Percentiles rank a stretch among this genome's conserved stretches.
Conservation (phyloP, 73 alveolate species). For the Paramecium caudatum region DNA sequence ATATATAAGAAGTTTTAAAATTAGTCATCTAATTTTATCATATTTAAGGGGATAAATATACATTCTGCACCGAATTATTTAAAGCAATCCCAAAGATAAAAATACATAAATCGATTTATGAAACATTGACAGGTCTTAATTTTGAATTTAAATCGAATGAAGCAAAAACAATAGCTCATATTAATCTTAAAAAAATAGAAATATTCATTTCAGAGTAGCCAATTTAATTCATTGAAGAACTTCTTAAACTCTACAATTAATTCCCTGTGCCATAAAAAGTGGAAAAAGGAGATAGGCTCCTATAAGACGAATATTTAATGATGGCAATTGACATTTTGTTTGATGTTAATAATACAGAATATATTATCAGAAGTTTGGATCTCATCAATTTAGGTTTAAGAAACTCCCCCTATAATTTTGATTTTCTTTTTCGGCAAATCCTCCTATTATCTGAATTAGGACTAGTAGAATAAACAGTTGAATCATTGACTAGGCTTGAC, state of each 20-base stretch:
- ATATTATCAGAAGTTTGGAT: not conserved
- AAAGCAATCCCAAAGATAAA: slow-evolving; percentile 4
- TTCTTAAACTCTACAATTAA: not conserved
- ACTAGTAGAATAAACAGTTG: slow-evolving; percentile 21
- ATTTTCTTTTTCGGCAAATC: slow-evolving; percentile 16
- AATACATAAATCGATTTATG: not conserved
- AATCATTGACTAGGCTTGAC: slow-evolving; percentile 26
- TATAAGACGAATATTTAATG: slow-evolving; percentile 64
- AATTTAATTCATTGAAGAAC: not conserved
- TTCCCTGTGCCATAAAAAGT: slow-evolving; percentile 44
- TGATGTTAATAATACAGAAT: not conserved
- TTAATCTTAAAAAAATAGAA: slow-evolving; percentile 11
- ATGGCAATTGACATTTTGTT: slow-evolving; percentile 35
- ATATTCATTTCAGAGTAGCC: not conserved
- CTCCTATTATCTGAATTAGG: slow-evolving; percentile 19
- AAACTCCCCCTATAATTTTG: slow-evolving; percentile 52
- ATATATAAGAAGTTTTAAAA: not conserved
- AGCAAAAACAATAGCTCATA: not conserved
- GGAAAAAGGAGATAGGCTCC: slow-evolving; percentile 57
- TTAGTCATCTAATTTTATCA: not conserved
- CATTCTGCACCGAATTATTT: slow-evolving; percentile 58
- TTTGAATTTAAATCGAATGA: not conserved
- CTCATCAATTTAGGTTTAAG: slow-evolving; percentile 16
- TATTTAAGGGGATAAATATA: slow-evolving; percentile 32
- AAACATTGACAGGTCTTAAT: not conserved